These are phyloP conservation scores for Lactifluus volemus DNA, from an alignment of 768 basidiomycete genomes.

Conservation along the genomic window DNA sequence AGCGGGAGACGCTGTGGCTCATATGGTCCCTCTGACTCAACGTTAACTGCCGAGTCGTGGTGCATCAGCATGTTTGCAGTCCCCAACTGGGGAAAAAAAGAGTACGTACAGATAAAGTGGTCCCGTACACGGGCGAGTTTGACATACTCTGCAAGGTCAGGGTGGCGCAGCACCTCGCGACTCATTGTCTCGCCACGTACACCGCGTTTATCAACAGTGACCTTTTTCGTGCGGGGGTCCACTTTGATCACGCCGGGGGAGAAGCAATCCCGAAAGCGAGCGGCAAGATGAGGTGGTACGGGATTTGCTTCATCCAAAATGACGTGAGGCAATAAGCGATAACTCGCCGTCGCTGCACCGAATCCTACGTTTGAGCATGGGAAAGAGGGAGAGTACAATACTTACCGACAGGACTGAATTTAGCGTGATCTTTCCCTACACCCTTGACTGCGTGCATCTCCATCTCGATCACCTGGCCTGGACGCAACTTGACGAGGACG, in stretches of 20 bases:
- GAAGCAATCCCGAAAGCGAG: constrained; percentile 85
- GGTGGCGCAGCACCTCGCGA: constrained; percentile 85
- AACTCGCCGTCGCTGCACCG: constrained; percentile 80
- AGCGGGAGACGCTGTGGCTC: constrained; percentile 73
- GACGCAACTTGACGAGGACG: constrained; percentile 83
- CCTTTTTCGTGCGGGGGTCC: constrained; percentile 45
- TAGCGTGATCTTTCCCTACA: constrained; percentile 90
- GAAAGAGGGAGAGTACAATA: constrained; percentile 3
- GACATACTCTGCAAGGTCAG: constrained; percentile 80
- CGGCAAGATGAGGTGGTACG: constrained; percentile 65
- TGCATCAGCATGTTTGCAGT: background rate
- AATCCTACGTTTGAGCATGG: background rate
- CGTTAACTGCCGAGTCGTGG: constrained; percentile 47
- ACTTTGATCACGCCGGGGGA: constrained; percentile 71
- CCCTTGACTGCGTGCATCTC: constrained; percentile 90
- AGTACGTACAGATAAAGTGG: constrained; percentile 77
- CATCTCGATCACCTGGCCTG: constrained; percentile 80
- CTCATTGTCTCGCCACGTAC: constrained; percentile 84
- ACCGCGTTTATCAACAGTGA: constrained; percentile 52
- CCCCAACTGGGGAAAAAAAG: background rate
- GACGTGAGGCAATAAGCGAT: constrained; percentile 85
- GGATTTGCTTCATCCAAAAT: constrained; percentile 57
- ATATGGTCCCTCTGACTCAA: constrained; percentile 90
- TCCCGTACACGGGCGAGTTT: constrained; percentile 81
- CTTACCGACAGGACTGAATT: constrained; percentile 90